Evolutionary conservation across 2,329 filamentous ascomycete genomes (phyloP).

Genomic region (Aspergillus persii): DNA sequence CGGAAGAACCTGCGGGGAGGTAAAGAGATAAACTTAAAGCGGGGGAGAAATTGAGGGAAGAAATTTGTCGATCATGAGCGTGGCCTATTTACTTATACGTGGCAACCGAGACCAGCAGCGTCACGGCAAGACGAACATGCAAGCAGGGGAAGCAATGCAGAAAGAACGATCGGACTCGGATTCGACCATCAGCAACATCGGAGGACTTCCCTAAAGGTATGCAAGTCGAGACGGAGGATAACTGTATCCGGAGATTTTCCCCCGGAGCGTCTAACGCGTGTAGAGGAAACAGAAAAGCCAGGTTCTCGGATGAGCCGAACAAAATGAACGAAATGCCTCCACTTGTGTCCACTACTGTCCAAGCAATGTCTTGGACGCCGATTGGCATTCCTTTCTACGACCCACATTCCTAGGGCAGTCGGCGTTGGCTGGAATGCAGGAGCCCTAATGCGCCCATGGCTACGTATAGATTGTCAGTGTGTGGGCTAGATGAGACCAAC

Average conservation of each 20-base stretch:
- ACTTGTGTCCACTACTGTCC: no score
- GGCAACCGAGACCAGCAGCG: background rate
- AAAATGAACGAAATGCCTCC: no score
- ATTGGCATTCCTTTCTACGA: no score
- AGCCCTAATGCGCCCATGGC: no score
- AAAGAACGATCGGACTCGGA: background rate
- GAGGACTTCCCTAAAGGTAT: background rate
- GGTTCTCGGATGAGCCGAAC: no score
- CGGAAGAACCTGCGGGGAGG: background rate
- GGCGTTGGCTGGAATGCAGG: no score
- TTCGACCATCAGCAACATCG: background rate
- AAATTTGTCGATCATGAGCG: background rate
- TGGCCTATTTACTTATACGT: background rate
- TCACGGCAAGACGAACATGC: background rate
- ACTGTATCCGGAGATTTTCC: slow-evolving; percentile 23
- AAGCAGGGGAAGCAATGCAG: background rate
- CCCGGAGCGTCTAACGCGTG: slow-evolving; percentile 14
- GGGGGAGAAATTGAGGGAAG: background rate
- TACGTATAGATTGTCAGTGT: no score
- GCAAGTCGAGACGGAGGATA: background rate
- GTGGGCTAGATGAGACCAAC: no score
- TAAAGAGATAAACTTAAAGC: background rate
- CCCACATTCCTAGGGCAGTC: no score
- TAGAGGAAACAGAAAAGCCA: background rate
- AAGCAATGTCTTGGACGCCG: background rate